Evolutionary conservation across 1,284 basidiomycete species (phyloP), one percentile per base, ranked within the genome.

Genomic region (Phenoliferia sp.): DNA sequence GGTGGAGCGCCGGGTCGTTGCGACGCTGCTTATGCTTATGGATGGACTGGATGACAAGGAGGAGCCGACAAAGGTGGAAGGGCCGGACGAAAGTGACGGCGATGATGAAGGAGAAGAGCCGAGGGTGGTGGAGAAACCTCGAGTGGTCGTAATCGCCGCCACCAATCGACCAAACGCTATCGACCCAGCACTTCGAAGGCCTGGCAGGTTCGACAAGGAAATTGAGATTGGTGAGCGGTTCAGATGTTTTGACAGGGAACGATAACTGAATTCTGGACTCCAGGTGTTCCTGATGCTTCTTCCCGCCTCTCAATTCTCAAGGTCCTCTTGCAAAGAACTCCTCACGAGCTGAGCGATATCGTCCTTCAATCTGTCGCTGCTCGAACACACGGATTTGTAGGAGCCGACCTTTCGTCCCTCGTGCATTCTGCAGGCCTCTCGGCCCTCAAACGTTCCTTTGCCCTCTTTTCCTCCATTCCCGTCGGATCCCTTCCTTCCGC

Each of bases 131-230:
- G 66, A 67, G 39, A 80, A 78, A 33, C 73, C 73, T 15, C 87
- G 89, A 66, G 92, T 99, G 5, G 89, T 99, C 3, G 92, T 99
- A 28, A 91, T 99, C 69, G 96, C 92, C 1, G 96, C 96, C 0
- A 99, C 96, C 1, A 99, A 99, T 79, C 84, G 96, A 39, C 95
- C 94, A 3, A 98, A 99, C 78, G 90, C 94, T 5, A 92, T 99
- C 67, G 96, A 99, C 79, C 95, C 94, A 34, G 96, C 96, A 0
- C 81, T 99, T 54, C 83, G 96, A 61, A 83, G 96, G 36, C 96
- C 96, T 3, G 96, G 96, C 2, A 83, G 96, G 69, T 95, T 99
- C 75, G 96, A 99, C 79, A 84, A 92, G 70, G 96, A 99, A 80
- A 92, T 99, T 55, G 96, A 99, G 79, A 94, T 99, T 73, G 95